These are phyloP conservation scores for Microsporum audouinii DNA, from an alignment of 2,329 filamentous ascomycete genomes.

Conservation along the genomic window DNA sequence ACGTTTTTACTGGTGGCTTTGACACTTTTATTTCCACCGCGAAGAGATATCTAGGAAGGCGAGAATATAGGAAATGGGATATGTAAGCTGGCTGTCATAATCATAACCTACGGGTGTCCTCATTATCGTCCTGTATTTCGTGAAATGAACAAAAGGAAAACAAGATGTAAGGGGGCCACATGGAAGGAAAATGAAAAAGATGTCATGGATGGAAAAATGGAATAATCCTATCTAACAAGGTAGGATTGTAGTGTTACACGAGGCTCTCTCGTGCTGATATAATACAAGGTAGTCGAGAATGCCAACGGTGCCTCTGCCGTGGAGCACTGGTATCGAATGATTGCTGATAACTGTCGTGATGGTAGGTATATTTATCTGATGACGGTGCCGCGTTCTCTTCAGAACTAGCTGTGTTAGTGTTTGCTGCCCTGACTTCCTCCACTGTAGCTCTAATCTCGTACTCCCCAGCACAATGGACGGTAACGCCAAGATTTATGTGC, in stretches of 20 bases:
- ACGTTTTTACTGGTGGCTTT: neutral
- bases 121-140: neutral
- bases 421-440: slow-evolving; percentile 57
- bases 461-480: slow-evolving; percentile 64
- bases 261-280: slow-evolving; percentile 17
- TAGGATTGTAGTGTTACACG: neutral
- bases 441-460: slow-evolving; percentile 73
- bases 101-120: neutral
- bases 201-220: neutral
- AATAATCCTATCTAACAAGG: neutral
- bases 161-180: neutral
- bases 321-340: slow-evolving; percentile 12
- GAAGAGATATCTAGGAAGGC: neutral
- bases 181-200: neutral
- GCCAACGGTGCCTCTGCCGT: slow-evolving; percentile 24
- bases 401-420: slow-evolving; percentile 18
- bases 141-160: slow-evolving; percentile 1
- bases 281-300: slow-evolving; percentile 23
- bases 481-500: slow-evolving; percentile 56
- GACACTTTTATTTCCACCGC: neutral
- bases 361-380: slow-evolving; percentile 4
- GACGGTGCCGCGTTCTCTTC: neutral
- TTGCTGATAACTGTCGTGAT: slow-evolving; percentile 12
- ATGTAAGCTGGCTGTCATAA: neutral
- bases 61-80: neutral